Base-by-base conservation (phyloP, 257 asterid genomes). In the Nicotiana obtusifolia region DNA sequence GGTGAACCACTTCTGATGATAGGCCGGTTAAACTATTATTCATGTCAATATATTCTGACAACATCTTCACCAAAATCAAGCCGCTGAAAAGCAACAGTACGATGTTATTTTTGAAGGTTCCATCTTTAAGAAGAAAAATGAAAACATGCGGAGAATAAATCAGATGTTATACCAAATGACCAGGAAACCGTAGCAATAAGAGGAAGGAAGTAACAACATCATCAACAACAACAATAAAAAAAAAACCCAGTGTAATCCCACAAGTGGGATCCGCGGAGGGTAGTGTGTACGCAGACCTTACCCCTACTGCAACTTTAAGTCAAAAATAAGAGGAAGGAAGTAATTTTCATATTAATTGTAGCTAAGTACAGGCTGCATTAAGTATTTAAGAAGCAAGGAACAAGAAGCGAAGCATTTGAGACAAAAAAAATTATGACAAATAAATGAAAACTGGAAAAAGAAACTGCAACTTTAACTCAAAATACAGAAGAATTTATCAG, bases 1-100 rank as follows among this genome's bases (percentile, higher is more conserved):
- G 99, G 81, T 94, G 97, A 86, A 94, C 97, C 80, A 96, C 88
- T 88, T 96, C 98, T 49, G 98, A 93, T 81, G 99, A 94, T 52
- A 94, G 91, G 37, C 89, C 87, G 33, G 98, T 92, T 87, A 96
- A 90, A 89, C 83, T 87, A 81, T 87, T 87, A 84, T 89, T 91
- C 93, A 96, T 94, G 80, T 94, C 99, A 69, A 93, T 84, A 88
- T 94, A 96, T 73, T 96, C 99, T 65, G 98, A 89, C 83, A 96
- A 59, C 97, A 96, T 94, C 97, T 96, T 96, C 92, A 96, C 93
- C 97, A 96, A 89, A 86, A 93, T 91, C 83, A 96, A 87, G 86
- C 99, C 98, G 90, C 99, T 96, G 98, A 84, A 81, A 67, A 69
- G 68, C 64, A 78, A 41, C 54, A 80, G 59, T 44, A 73, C 26